Evolutionary conservation across 2,329 filamentous ascomycete genomes (phyloP).

Genomic region (Tolypocladium amazonense): DNA sequence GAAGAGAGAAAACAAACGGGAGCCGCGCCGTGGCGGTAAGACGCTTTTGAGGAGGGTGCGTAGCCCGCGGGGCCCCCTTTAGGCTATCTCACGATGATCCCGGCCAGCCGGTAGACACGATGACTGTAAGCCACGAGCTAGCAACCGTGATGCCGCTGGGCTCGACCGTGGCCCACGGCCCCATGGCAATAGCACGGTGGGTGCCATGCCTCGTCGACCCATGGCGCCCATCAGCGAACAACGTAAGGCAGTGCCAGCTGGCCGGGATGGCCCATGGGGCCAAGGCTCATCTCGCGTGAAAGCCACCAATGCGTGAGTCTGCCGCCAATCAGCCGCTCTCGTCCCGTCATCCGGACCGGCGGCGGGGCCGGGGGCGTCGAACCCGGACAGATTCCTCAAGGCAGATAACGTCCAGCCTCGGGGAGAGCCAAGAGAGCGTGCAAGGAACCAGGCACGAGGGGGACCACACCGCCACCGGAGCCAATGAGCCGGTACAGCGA

Average conservation of each 20-base stretch:
- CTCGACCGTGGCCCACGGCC: background rate
- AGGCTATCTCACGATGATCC: background rate
- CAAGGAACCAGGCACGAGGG: background rate
- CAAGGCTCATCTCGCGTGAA: background rate
- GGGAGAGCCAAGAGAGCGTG: background rate
- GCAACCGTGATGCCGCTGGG: background rate
- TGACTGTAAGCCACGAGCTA: background rate
- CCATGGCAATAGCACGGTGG: background rate
- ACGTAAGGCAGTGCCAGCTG: background rate
- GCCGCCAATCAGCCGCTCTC: background rate
- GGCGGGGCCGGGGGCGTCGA: background rate
- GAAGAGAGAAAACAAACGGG: constrained; percentile 1
- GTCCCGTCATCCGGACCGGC: background rate
- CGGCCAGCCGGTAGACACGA: background rate
- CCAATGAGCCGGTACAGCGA: background rate
- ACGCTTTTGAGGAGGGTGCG: background rate
- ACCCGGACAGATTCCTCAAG: background rate
- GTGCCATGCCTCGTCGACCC: background rate
- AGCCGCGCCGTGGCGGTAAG: background rate
- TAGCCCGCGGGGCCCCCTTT: background rate
- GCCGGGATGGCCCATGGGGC: background rate
- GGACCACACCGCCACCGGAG: background rate
- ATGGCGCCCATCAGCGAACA: background rate
- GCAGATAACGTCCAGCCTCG: background rate
- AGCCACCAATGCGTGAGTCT: background rate